phyloP scores from a whole-genome alignment of 2,329 filamentous ascomycete species.

The Fusarium sp. region DNA sequence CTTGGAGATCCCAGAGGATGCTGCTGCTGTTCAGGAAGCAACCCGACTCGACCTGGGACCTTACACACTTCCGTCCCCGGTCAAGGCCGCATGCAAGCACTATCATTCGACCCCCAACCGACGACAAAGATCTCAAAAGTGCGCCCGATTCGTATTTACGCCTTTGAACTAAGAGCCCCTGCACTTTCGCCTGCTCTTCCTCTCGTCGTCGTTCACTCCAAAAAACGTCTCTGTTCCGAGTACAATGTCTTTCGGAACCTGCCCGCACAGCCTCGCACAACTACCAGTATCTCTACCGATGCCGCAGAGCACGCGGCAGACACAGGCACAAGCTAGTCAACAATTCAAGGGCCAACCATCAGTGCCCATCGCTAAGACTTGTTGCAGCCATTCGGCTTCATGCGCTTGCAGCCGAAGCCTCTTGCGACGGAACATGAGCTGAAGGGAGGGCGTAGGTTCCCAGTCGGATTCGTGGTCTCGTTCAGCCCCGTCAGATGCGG shows the following conservation, averaged over 20 bases:
- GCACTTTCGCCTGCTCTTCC: not conserved
- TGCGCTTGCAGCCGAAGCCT: not conserved
- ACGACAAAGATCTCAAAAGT: not conserved
- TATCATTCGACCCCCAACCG: not conserved
- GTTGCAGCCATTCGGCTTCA: rapidly evolving
- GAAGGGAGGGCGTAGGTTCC: rapidly evolving
- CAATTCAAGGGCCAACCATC: rapidly evolving
- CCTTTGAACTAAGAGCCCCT: rapidly evolving
- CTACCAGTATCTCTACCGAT: rapidly evolving
- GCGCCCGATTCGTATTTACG: not conserved
- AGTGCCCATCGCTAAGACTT: rapidly evolving
- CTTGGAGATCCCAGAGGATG: not conserved
- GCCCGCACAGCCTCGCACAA: not conserved
- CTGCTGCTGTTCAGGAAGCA: not conserved
- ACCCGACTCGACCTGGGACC: not conserved
- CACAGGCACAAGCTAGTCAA: rapidly evolving
- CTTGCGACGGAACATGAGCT: not conserved
- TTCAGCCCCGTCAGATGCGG: constrained; percentile 60
- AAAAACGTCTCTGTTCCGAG: not conserved
- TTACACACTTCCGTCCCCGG: not conserved
- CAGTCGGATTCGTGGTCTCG: not conserved
- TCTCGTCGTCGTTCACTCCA: rapidly evolving
- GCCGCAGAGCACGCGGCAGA: rapidly evolving
- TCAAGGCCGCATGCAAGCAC: not conserved
- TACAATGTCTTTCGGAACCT: not conserved